Evolutionary conservation across 139 green algal species (phyloP).

Genomic region (Micractinium conductrix): DNA sequence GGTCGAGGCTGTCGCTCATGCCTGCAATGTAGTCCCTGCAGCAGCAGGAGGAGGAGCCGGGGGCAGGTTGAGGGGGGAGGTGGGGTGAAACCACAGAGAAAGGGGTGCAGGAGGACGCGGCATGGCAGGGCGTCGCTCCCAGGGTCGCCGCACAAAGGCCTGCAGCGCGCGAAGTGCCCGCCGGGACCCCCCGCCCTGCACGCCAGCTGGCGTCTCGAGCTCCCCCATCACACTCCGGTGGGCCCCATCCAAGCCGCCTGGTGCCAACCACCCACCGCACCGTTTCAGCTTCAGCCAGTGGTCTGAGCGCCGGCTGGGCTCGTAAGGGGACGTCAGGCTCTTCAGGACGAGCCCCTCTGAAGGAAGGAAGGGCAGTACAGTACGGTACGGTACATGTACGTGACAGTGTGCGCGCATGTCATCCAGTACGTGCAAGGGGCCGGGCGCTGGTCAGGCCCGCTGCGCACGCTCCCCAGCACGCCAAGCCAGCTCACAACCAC

Average conservation of each 20-base stretch:
- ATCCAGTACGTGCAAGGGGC: too few species aligned
- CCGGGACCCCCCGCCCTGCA: too few species aligned
- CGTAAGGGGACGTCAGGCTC: constrained; percentile 66
- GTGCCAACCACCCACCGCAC: constrained; percentile 40
- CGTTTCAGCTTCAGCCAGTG: constrained; percentile 85
- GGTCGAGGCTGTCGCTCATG: constrained; percentile 85
- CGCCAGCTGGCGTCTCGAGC: too few species aligned
- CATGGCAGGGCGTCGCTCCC: not conserved
- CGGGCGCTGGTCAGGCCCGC: too few species aligned
- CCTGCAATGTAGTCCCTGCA: constrained; percentile 87
- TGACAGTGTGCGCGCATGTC: too few species aligned
- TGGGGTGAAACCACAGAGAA: too few species aligned
- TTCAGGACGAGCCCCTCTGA: constrained; percentile 91
- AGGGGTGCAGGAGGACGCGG: not conserved
- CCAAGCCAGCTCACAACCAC: too few species aligned
- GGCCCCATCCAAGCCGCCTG: too few species aligned
- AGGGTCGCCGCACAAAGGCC: not conserved
- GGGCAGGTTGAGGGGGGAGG: not conserved
- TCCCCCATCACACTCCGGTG: too few species aligned
- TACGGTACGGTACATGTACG: too few species aligned
- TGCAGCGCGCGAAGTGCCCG: not conserved
- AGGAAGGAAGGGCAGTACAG: too few species aligned
- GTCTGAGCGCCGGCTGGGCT: constrained; percentile 77
- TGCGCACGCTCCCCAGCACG: too few species aligned
- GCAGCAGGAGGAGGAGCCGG: not conserved